phyloP scores from a whole-genome alignment of 2,329 filamentous ascomycete species.

The Bipolaris victoriae region DNA sequence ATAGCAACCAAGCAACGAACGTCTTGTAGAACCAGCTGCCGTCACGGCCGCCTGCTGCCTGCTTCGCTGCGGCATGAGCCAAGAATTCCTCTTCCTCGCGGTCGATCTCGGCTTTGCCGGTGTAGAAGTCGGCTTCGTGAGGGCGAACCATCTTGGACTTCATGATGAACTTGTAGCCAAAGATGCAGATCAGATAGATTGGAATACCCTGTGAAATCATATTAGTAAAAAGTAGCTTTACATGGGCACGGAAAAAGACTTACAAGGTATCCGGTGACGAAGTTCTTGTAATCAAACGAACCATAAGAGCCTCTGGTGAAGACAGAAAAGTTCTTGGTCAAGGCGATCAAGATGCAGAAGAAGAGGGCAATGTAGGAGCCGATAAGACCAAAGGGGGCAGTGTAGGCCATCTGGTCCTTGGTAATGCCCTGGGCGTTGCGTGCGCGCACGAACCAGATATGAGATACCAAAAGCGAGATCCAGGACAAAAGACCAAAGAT shows the following conservation, averaged over 20 bases:
- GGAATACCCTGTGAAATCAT: conserved; percentile 71
- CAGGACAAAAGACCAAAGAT: conserved; percentile 54
- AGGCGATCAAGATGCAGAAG: conserved; percentile 73
- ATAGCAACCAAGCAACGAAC: conserved; percentile 68
- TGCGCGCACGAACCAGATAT: conserved; percentile 57
- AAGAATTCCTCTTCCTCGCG: conserved; percentile 74
- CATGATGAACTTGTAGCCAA: conserved; percentile 56
- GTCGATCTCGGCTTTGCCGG: conserved; percentile 75
- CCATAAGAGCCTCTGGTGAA: conserved; percentile 63
- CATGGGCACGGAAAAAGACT: not conserved
- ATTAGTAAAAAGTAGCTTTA: conserved; percentile 2
- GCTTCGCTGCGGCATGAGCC: conserved; percentile 57
- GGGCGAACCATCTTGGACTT: conserved; percentile 55
- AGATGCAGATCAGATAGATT: conserved; percentile 70
- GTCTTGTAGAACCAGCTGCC: conserved; percentile 62
- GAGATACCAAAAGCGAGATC: conserved; percentile 57
- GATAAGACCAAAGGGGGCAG: conserved; percentile 72
- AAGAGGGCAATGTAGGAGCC: conserved; percentile 72
- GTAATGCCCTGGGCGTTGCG: conserved; percentile 54
- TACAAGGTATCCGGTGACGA: conserved; percentile 73
- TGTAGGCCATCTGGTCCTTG: conserved; percentile 59
- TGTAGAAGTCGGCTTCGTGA: conserved; percentile 70
- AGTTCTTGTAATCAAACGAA: conserved; percentile 74
- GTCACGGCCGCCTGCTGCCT: conserved; percentile 40
- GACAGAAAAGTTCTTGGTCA: conserved; percentile 83